Conservation (phyloP, 2,329 filamentous ascomycete genomes). For the Sporothrix schenckii region DNA sequence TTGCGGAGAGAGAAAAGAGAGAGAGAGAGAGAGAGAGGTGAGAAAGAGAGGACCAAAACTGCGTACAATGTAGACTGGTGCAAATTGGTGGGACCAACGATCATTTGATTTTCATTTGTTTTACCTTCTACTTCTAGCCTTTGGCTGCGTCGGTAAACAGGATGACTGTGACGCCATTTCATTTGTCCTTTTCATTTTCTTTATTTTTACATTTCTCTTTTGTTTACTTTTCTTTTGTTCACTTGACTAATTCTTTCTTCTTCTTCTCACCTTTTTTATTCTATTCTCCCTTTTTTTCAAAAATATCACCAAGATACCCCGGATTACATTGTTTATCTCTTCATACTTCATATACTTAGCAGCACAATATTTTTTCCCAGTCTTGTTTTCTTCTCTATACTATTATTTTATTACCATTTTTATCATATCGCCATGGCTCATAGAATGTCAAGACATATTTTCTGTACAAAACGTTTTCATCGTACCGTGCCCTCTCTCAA, state of each 20-base stretch:
- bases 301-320: slow-evolving; percentile 23
- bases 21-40: neutral
- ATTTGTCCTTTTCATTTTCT: slow-evolving; percentile 6
- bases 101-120: slow-evolving; percentile 28
- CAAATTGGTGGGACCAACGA: slow-evolving; percentile 16
- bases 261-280: neutral
- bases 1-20: slow-evolving; percentile 44
- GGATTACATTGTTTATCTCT: slow-evolving; percentile 17
- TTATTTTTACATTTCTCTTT: too few relatives aligned
- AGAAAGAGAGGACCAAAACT: neutral
- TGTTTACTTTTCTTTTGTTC: slow-evolving; percentile 15
- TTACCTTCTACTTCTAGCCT: slow-evolving; percentile 4
- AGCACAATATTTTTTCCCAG: neutral
- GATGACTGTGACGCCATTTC: neutral
- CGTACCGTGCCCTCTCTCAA: neutral
- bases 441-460: too few relatives aligned
- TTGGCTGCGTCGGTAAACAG: neutral
- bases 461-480: too few relatives aligned
- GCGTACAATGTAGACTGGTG: neutral
- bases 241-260: slow-evolving; percentile 11
- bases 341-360: neutral
- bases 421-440: neutral
- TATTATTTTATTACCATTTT: neutral
- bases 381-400: neutral
- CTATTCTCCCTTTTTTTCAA: neutral